phyloP scores from a whole-genome alignment of 805 yeast genomes.

The Yarrowia sp. region DNA sequence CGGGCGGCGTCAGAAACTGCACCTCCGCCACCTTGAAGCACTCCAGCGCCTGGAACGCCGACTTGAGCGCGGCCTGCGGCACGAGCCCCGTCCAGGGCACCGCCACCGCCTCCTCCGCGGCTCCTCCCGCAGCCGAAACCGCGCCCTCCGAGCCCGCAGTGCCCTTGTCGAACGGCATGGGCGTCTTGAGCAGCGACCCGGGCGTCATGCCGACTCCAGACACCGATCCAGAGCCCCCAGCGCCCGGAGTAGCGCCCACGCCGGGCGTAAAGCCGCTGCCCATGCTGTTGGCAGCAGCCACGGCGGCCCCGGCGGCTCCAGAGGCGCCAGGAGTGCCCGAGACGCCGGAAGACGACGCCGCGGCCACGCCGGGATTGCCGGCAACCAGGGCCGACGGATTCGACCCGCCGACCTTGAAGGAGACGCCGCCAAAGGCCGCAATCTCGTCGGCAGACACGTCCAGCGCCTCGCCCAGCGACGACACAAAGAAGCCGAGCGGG shows the following conservation, averaged over 20 bases:
- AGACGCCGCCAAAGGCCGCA: slow-evolving; percentile 26
- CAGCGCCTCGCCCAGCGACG: slow-evolving; percentile 40
- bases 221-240: neutral
- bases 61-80: slow-evolving; percentile 38
- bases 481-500: slow-evolving; percentile 37
- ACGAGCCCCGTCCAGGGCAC: slow-evolving; percentile 36
- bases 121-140: neutral
- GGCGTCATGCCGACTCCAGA: neutral
- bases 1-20: slow-evolving; percentile 37
- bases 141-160: too few species aligned
- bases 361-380: slow-evolving; percentile 3
- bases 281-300: slow-evolving; percentile 5
- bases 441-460: slow-evolving; percentile 39
- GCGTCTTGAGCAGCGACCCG: slow-evolving; percentile 20
- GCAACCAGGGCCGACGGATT: neutral
- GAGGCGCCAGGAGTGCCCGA: slow-evolving; percentile 23
- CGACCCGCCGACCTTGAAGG: slow-evolving; percentile 5
- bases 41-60: slow-evolving; percentile 38
- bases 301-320: neutral
- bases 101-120: neutral
- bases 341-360: too few species aligned
- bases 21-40: slow-evolving; percentile 35
- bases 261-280: slow-evolving; percentile 4
- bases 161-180: slow-evolving; percentile 29
- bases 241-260: neutral